These are phyloP conservation scores for Coprinellus micaceus DNA, from an alignment of 768 basidiomycete species.

Conservation along the genomic window DNA sequence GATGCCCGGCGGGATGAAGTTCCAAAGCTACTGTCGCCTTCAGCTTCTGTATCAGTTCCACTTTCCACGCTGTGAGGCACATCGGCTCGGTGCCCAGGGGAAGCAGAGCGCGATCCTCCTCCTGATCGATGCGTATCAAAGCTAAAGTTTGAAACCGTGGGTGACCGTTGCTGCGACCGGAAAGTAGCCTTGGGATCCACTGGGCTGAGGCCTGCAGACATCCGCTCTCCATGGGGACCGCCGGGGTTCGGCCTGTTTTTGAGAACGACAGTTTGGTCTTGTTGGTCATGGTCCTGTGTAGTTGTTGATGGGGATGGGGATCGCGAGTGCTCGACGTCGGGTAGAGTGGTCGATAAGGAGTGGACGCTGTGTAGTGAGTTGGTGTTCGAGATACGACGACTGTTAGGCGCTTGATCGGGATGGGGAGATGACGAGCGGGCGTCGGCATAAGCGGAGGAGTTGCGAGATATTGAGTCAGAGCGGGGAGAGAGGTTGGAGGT, in stretches of 20 bases:
- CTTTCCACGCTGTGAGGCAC: slow-evolving; percentile 73
- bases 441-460: slow-evolving; percentile 14
- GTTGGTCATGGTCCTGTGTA: slow-evolving; percentile 25
- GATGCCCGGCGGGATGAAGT: slow-evolving; percentile 15
- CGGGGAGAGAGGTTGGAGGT: slow-evolving; percentile 30
- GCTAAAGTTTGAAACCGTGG: slow-evolving; percentile 28
- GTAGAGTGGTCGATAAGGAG: slow-evolving; percentile 18
- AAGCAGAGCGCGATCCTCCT: slow-evolving; percentile 43
- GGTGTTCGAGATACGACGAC: slow-evolving; percentile 28
- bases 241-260: slow-evolving; percentile 16
- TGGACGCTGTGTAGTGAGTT: slow-evolving; percentile 25
- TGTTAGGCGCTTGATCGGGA: slow-evolving; percentile 1
- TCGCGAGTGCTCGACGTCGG: slow-evolving; percentile 17
- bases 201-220: slow-evolving; percentile 25
- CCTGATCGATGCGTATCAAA: slow-evolving; percentile 27
- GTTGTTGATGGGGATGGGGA: slow-evolving; percentile 38
- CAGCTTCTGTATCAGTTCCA: slow-evolving; percentile 67
- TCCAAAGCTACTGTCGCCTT: slow-evolving; percentile 37
- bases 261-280: slow-evolving; percentile 41
- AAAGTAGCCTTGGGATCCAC: slow-evolving; percentile 21
- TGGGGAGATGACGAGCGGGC: not conserved
- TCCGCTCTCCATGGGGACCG: slow-evolving; percentile 14
- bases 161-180: slow-evolving; percentile 23
- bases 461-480: slow-evolving; percentile 25
- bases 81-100: slow-evolving; percentile 62